Conservation (phyloP, 345 rosid species). For the Turritis glabra region DNA sequence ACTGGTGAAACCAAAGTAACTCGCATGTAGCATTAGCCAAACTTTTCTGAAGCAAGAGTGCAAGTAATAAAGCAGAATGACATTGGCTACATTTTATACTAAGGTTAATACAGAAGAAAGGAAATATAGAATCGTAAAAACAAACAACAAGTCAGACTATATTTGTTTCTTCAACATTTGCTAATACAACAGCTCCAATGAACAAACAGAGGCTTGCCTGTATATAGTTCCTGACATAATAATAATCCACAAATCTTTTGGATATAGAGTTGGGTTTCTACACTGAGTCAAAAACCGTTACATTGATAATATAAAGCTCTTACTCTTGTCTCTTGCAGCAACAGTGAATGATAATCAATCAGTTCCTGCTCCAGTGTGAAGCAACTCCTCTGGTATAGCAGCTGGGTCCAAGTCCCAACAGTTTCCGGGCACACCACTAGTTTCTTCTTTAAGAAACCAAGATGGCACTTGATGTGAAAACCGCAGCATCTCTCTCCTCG, state of each 20-base stretch:
- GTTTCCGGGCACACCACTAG: conserved; percentile 56
- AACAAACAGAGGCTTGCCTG: conserved; percentile 35
- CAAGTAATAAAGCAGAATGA: not conserved
- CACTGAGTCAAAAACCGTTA: conserved; percentile 34
- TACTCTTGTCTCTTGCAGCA: conserved; percentile 29
- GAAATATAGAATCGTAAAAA: not conserved
- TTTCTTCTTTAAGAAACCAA: conserved; percentile 72
- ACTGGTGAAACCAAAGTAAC: not conserved
- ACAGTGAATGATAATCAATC: conserved; percentile 13
- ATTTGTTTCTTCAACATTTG: conserved; percentile 33
- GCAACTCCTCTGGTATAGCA: conserved; percentile 95
- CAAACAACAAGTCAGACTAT: conserved; percentile 29
- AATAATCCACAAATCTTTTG: conserved; percentile 27
- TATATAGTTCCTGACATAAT: conserved; percentile 28
- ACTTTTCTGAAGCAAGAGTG: not conserved
- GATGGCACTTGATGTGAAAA: conserved; percentile 96
- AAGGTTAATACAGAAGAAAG: conserved; percentile 2
- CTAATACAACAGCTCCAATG: conserved; percentile 36
- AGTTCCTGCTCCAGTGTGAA: conserved; percentile 49
- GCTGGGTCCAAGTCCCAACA: conserved; percentile 99
- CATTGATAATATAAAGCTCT: conserved; percentile 21
- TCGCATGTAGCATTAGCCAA: not conserved
- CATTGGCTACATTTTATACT: conserved; percentile 8
- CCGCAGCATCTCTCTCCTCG: conserved; percentile 85
- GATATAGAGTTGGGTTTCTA: conserved; percentile 41